A percentile compares a stretch with the other conserved stretches of the same genome.
Conservation (phyloP, 2,329 filamentous ascomycete genomes). For the Bipolaris oryzae region DNA sequence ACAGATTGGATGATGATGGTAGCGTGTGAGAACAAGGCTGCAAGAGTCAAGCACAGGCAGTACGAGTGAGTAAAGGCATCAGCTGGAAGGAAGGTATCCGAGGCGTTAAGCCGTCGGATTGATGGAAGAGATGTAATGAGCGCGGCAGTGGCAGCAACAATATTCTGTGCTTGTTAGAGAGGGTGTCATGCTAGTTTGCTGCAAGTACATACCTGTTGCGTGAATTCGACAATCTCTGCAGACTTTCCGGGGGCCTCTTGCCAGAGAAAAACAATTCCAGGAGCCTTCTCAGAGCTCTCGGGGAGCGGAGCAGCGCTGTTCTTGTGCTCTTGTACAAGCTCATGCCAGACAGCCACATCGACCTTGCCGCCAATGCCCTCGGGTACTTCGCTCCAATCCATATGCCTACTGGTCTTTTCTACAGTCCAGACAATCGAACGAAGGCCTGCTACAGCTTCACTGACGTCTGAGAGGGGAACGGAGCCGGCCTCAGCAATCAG, state of each 20-base stretch:
- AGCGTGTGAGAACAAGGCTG: constrained; percentile 81
- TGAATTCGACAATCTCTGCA: constrained; percentile 78
- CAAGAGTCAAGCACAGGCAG: constrained; percentile 77
- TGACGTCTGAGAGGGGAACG: constrained; percentile 78
- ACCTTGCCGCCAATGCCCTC: constrained; percentile 75
- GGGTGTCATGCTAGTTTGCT: rapidly evolving
- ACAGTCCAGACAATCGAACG: constrained; percentile 88
- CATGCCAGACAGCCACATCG: constrained; percentile 90
- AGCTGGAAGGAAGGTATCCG: constrained; percentile 84
- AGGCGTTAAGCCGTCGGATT: constrained; percentile 71
- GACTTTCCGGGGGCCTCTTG: constrained; percentile 56
- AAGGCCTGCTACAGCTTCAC: constrained; percentile 71
- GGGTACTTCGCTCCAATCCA: constrained; percentile 93
- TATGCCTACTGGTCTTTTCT: constrained; percentile 85
- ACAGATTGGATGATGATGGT: constrained; percentile 90
- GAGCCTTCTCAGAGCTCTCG: constrained; percentile 59
- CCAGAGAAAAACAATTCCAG: constrained; percentile 69
- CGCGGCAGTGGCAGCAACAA: constrained; percentile 84
- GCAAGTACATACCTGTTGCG: constrained; percentile 61
- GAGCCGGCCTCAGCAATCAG: constrained; percentile 84
- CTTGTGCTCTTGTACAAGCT: constrained; percentile 73
- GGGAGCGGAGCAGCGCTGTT: constrained; percentile 68
- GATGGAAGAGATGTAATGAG: constrained; percentile 78
- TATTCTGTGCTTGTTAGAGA: constrained; percentile 60
- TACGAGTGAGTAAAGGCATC: constrained; percentile 82